Evolutionary conservation across 139 green algal species (phyloP), one percentile per base, ranked within the genome.

Genomic region (Chlorella sp.): DNA sequence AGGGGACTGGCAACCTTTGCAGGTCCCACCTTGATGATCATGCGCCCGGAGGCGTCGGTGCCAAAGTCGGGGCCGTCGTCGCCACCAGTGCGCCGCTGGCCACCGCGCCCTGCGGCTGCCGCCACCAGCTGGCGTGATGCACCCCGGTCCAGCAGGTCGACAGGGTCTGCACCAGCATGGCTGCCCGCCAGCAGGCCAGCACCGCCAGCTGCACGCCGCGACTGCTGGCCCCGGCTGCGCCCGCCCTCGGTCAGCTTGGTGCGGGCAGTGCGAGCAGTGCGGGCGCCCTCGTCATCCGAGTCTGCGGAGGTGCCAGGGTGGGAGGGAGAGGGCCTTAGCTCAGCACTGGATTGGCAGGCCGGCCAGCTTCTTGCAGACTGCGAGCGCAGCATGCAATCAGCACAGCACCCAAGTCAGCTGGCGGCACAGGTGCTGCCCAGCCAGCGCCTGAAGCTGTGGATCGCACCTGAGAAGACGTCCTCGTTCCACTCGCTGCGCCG

Each of bases 91-190:
- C 57, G 56, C 47, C 16, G 70, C 70, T 5, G 57, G 67, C n/a
- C 15, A 51, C 71, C 34, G 38, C 60, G 26, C 86, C 34, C 63
- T 55, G 51, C 70, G n/a, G 82, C 83, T 36, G 65, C 65, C 39
- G 47, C 74, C 86, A 89, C 71, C 26, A 95, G 73, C 74, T 90
- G 68, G 16, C 95, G 87, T 3, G 94, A 90, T 13, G 90, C 88
- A 4, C 79, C 79, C 2, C 88, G 73, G 36, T 98, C 95, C 82
- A 99, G 87, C 64, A 99, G 88, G 82, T 99, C 92, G 72, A 98
- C 81, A 2, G 95, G 94, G 30, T 98, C 95, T 7, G 68, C 90
- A 5, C 82, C 89, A 2, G 32, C 51, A 38, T 56, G 30, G 39
- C 74, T 67, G 30, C 25, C 75, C 38, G 80, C 21, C 71, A 63